Percentiles rank a stretch among this genome's conserved stretches.
phyloP scores from a whole-genome alignment of 257 asterid genomes.

The Gardenia jasminoides region DNA sequence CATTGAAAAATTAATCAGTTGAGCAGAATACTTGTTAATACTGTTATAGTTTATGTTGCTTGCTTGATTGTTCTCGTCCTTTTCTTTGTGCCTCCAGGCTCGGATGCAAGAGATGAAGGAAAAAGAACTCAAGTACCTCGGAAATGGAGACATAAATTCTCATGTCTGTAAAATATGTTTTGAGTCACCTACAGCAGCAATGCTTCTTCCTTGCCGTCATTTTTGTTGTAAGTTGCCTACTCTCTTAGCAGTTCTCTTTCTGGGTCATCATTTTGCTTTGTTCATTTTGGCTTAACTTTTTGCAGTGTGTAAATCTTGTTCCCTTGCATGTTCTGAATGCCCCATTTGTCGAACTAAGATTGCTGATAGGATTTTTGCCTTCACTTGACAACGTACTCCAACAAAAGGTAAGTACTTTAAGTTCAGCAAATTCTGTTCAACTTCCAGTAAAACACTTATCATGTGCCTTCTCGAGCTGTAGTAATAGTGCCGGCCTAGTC shows the following conservation, averaged over 20 bases:
- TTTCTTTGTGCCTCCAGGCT: conserved; percentile 48
- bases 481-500: neutral
- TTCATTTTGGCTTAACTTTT: conserved; percentile 22
- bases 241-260: neutral
- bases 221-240: conserved; percentile 70
- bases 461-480: neutral
- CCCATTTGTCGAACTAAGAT: conserved; percentile 84
- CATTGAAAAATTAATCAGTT: neutral
- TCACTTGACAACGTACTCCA: conserved; percentile 43
- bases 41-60: neutral
- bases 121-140: conserved; percentile 64
- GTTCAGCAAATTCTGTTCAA: neutral
- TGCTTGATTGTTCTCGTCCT: neutral
- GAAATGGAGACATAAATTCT: conserved; percentile 77
- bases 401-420: conserved; percentile 15
- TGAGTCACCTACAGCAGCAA: conserved; percentile 82
- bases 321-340: conserved; percentile 93
- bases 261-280: neutral
- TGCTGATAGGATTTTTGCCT: conserved; percentile 85
- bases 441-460: neutral
- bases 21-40: neutral
- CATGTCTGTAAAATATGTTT: conserved; percentile 93
- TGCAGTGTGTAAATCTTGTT: conserved; percentile 96
- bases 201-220: conserved; percentile 99
- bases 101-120: conserved; percentile 95